A percentile compares a stretch with the other conserved stretches of the same genome.
Evolutionary conservation across 2,329 filamentous ascomycete species (phyloP).

Genomic region (Fusarium incarnatum): DNA sequence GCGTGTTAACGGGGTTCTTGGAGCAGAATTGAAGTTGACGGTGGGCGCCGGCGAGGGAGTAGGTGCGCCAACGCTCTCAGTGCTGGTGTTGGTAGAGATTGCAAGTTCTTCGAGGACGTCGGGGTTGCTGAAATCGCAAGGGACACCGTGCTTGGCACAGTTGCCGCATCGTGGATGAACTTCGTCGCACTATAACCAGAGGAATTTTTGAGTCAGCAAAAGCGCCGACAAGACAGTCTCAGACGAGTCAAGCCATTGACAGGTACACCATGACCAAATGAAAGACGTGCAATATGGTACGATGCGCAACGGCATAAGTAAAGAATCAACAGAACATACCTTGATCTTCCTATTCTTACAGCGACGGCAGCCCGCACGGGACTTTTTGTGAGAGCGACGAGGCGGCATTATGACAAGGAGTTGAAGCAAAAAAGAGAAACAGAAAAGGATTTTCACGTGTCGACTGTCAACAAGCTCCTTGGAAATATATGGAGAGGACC

Average conservation of each 20-base stretch:
- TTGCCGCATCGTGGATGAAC: conserved; percentile 73
- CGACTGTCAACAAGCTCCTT: conserved; percentile 38
- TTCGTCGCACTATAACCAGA: conserved; percentile 68
- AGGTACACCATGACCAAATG: conserved; percentile 1
- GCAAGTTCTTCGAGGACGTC: conserved; percentile 59
- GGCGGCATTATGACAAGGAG: conserved; percentile 64
- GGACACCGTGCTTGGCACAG: conserved; percentile 74
- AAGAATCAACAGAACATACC: conserved; percentile 54
- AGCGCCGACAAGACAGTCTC: conserved; percentile 2
- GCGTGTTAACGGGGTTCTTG: conserved; percentile 43
- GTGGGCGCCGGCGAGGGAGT: conserved; percentile 42
- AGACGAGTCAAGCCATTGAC: conserved; percentile 3
- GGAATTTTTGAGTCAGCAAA: conserved; percentile 28
- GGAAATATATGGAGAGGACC: conserved; percentile 42
- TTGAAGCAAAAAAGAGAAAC: conserved; percentile 1
- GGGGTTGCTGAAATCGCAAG: conserved; percentile 72
- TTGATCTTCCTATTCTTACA: conserved; percentile 79
- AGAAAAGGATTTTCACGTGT: conserved; percentile 32
- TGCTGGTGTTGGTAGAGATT: conserved; percentile 52
- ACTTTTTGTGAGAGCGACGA: conserved; percentile 76
- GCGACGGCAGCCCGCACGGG: conserved; percentile 72
- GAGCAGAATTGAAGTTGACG: conserved; percentile 35
- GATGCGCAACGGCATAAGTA: conserved; percentile 16
- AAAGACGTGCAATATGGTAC: conserved; percentile 7
- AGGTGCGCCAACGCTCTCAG: conserved; percentile 42